A percentile compares a stretch with the other conserved stretches of the same genome.
Conservation (phyloP, 306 rosid species). For the Astragalus glycyphyllos region DNA sequence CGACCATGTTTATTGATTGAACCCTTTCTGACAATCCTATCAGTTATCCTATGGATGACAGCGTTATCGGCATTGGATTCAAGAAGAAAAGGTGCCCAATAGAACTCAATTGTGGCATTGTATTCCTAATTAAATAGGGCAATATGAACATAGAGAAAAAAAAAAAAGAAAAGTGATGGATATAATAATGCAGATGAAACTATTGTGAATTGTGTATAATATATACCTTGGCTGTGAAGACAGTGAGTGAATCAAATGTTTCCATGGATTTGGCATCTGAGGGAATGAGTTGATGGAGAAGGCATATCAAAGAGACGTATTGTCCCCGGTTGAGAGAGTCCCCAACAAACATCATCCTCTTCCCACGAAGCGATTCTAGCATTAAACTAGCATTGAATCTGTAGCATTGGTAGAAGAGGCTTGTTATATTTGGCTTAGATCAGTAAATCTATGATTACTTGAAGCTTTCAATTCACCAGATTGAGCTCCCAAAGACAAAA, state of each 20-base stretch:
- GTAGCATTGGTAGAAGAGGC: constrained; percentile 15
- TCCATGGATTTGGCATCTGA: constrained; percentile 81
- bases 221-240: constrained; percentile 82
- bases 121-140: constrained; percentile 55
- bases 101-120: constrained; percentile 95
- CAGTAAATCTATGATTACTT: background rate
- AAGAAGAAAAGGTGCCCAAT: constrained; percentile 98
- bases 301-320: constrained; percentile 86
- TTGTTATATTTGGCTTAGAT: constrained; percentile 41
- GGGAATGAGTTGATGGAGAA: constrained; percentile 76
- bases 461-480: background rate
- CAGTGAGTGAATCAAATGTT: constrained; percentile 80
- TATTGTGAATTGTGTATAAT: background rate
- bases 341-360: constrained; percentile 90
- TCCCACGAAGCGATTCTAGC: constrained; percentile 88
- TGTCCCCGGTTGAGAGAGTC: constrained; percentile 93
- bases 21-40: constrained; percentile 83
- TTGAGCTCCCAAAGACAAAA: background rate
- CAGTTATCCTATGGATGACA: constrained; percentile 76
- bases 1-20: constrained; percentile 87
- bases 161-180: background rate
- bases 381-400: constrained; percentile 86
- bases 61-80: constrained; percentile 94
- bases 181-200: constrained; percentile 5
- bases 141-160: constrained; percentile 7